phyloP scores from a whole-genome alignment of 1,139 yeast species.

The Pichia terricola region DNA sequence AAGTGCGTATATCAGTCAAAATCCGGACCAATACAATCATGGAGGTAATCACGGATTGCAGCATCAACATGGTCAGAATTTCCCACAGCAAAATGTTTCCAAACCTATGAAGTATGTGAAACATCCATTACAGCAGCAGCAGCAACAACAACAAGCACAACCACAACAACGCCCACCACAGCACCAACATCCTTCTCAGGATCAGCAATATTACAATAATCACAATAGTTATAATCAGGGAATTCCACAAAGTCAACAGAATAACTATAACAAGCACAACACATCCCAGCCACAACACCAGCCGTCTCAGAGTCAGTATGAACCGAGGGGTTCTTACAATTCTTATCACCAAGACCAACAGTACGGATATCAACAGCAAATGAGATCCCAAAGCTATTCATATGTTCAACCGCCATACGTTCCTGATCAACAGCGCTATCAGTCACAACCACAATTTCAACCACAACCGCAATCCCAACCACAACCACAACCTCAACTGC shows the following conservation, averaged over 20 bases:
- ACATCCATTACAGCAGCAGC: constrained; percentile 2
- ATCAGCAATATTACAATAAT: background rate
- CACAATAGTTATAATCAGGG: background rate
- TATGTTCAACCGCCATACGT: background rate
- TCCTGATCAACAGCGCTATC: background rate
- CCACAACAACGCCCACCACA: background rate
- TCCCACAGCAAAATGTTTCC: background rate
- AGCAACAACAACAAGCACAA: constrained; percentile 2
- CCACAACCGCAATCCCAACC: background rate
- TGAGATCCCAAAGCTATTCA: background rate
- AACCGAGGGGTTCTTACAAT: background rate
- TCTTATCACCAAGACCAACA: background rate
- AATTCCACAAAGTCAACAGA: background rate
- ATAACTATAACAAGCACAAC: background rate
- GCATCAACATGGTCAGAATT: too few relatives aligned
- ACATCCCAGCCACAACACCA: background rate
- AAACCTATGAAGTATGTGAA: constrained; percentile 1
- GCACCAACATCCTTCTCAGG: background rate
- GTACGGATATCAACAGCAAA: background rate
- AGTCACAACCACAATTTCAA: background rate
- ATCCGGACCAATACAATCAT: too few relatives aligned
- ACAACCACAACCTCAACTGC: constrained; percentile 6
- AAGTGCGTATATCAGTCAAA: too few relatives aligned
- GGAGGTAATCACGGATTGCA: too few relatives aligned
- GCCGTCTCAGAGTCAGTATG: background rate